Base-by-base conservation (phyloP, 352 stramenopile genomes). In the Globisporangium cylindrosporum region DNA sequence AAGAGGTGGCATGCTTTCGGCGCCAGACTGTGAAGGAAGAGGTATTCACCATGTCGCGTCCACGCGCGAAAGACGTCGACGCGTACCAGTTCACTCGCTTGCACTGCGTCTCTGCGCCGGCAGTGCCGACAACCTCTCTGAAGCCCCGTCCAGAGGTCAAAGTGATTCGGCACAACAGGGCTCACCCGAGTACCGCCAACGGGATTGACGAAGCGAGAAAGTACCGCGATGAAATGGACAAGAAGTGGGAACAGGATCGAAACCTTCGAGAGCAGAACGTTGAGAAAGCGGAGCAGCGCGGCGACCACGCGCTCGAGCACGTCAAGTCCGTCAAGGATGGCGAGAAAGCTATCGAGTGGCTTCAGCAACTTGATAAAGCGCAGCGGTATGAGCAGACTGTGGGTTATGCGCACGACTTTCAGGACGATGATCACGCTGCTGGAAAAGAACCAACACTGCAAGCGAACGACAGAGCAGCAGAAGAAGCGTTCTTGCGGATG, bases 1-100 rank as follows among this genome's bases (percentile, higher is more conserved):
- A 80, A 20, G 74, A 86, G 15, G 38, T 76, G 4, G 64, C 76
- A 58, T 59, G 38, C n/a, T 41, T 75, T 41, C 71, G 72, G 7
- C 69, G 64, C 7, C 32, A 73, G 38, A 70, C 78, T 34, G 68
- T 61, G 3, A 68, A 75, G 1, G 64, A 78, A 64, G 75, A 91
- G 57, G 77, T 87, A 56, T 68, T 90, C 46, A 73, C 76, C 38
- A 83, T 70, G 36, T 67, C 77, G 20, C 65, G 76, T 1, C 73
- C 78, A 12, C 67, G 69, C 22, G 22, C 59, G 24, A 79, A 82
- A 12, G 85, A 91, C 48, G 74, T 86, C 7, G 62, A 65, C 34
- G 71, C 78, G 48, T 93, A 90, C 49, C 75, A 78, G 46, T 86
- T 82, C 63, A 87, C 80, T 27, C 76, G 83, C 10, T 75, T 77